Evolutionary conservation across 768 basidiomycete species (phyloP), one percentile per base, ranked within the genome.

Genomic region (Pisolithus microcarpus): DNA sequence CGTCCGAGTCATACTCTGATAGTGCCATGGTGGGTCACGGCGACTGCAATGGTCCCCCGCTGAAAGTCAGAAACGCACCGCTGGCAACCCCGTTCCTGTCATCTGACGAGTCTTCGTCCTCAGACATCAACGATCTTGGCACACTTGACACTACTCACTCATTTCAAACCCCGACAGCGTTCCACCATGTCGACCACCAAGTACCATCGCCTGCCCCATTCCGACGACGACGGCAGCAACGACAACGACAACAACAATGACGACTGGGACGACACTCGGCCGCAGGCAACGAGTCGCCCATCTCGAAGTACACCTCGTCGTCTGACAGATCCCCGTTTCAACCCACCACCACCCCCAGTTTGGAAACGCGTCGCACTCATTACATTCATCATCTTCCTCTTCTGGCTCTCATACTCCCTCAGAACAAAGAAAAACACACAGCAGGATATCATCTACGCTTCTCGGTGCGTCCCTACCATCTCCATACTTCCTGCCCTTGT

Each of bases 381-480:
- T 13, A 24, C 72, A 3, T 62, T 73, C 47, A 52, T 77, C 24
- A 52, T 71, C 3, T 46, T 73, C 8, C 56, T 79, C 48, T 70
- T 77, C 49, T 81, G 74, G 76, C 46, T 77, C 7, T 70, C 63
- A 6, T 65, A 74, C 24, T 64, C 67, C 19, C 51, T 78, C 26
- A 55, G 54, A 19, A 56, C 60, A 0, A 42, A 63, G 4, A 44
- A 45, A 34, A 60, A 37, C 53, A 51, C 59, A 0, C 67, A 72
- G 53, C 68, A 78, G 8, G 67, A 80, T 42, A 61, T 85, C 37
- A 64, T 87, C 9, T 73, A 87, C 60, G 82, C 87, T 7, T 71
- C 74, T 13, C 75, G 87, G 87, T 87, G 52, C 51, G 76, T 69
- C 18, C 36, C 18, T 46, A 13, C n/a, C 31, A 8, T 31, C 45